phyloP scores from a whole-genome alignment of 2,329 filamentous ascomycete species.

The Neophaeococcomyces aloes region DNA sequence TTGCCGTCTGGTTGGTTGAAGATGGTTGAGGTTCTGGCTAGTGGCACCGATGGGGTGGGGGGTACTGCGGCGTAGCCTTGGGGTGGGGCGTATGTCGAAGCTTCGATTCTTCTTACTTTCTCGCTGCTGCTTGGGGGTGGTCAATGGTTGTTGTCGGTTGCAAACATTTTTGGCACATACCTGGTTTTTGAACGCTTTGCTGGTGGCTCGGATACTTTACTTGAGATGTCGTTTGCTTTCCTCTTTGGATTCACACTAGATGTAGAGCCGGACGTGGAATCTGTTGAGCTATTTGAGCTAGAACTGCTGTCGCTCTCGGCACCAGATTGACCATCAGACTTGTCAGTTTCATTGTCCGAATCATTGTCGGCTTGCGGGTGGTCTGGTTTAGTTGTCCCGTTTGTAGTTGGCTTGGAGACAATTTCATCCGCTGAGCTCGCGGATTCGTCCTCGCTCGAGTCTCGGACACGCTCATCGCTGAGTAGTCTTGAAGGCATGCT shows the following conservation, averaged over 20 bases:
- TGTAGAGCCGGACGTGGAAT: no score
- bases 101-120: slow-evolving; percentile 3
- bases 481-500: slow-evolving; percentile 10
- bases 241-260: background rate
- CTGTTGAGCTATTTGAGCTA: slow-evolving; percentile 2
- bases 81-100: slow-evolving; percentile 33
- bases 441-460: slow-evolving; percentile 17
- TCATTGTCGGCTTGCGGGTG: slow-evolving; percentile 6
- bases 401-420: background rate
- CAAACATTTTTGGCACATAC: background rate
- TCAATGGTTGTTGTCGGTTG: background rate
- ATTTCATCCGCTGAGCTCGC: background rate
- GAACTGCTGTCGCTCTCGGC: background rate
- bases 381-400: background rate
- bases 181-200: background rate
- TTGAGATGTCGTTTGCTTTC: background rate
- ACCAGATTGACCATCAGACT: no score
- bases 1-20: slow-evolving; percentile 29
- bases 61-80: slow-evolving; percentile 31
- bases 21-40: slow-evolving; percentile 6
- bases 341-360: slow-evolving; percentile 1
- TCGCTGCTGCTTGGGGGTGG: background rate
- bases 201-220: background rate
- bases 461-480: slow-evolving; percentile 14
- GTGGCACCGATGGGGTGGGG: slow-evolving; percentile 11